These are phyloP conservation scores for Solanum hybrid DNA, from an alignment of 305 asterid species.

Conservation along the genomic window DNA sequence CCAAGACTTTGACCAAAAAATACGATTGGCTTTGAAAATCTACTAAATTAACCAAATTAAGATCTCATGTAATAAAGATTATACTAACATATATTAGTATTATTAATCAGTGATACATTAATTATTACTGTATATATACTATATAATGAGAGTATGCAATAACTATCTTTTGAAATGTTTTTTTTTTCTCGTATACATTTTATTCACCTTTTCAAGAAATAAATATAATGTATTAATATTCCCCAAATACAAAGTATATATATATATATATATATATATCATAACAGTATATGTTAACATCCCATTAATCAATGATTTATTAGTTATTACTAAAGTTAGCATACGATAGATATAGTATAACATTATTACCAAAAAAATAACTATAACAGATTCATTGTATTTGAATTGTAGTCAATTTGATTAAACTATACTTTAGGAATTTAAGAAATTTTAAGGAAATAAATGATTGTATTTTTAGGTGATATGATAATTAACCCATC, in stretches of 20 bases:
- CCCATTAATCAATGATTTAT: neutral
- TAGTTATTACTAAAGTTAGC: neutral
- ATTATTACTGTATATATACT: too few relatives aligned
- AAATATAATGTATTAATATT: neutral
- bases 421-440: neutral
- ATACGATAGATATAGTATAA: neutral
- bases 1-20: neutral
- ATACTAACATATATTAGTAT: neutral
- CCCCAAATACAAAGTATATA: neutral
- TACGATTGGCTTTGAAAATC: neutral
- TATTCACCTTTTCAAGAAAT: neutral
- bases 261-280: neutral
- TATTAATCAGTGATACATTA: too few relatives aligned
- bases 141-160: neutral
- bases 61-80: neutral
- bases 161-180: too few relatives aligned
- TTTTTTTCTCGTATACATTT: neutral
- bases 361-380: neutral
- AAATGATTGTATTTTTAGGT: neutral
- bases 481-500: neutral
- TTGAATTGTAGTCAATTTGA: neutral
- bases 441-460: neutral
- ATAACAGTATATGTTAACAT: neutral
- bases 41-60: neutral
- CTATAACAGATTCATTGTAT: neutral